These are phyloP conservation scores for Chrysoporthe cubensis DNA, from an alignment of 2,329 filamentous ascomycete genomes.

Conservation along the genomic window DNA sequence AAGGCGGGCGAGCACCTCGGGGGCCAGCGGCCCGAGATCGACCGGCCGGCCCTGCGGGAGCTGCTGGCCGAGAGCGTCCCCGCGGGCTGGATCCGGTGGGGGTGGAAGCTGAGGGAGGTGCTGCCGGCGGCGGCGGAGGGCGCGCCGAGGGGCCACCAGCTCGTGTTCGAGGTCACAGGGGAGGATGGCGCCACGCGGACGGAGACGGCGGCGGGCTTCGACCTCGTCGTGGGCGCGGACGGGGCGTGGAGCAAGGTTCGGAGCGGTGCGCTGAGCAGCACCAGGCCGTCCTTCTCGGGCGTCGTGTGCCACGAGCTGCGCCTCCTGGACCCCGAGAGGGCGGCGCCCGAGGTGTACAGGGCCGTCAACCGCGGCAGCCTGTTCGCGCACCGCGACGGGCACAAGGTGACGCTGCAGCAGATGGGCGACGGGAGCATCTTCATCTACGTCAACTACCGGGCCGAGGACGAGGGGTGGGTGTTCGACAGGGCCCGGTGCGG, in stretches of 20 bases:
- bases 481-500: slow-evolving; percentile 42
- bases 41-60: slow-evolving; percentile 49
- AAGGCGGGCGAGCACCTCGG: slow-evolving; percentile 20
- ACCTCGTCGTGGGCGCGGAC: slow-evolving; percentile 42
- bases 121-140: slow-evolving; percentile 35
- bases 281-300: slow-evolving; percentile 50
- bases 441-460: slow-evolving; percentile 43
- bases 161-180: slow-evolving; percentile 40
- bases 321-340: slow-evolving; percentile 45
- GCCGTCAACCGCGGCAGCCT: slow-evolving; percentile 52
- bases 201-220: slow-evolving; percentile 42
- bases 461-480: slow-evolving; percentile 44
- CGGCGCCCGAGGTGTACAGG: slow-evolving; percentile 47
- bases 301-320: slow-evolving; percentile 48
- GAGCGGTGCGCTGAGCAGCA: slow-evolving; percentile 37
- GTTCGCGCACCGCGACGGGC: slow-evolving; percentile 49
- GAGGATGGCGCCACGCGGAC: slow-evolving; percentile 32
- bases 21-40: slow-evolving; percentile 55
- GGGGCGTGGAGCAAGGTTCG: slow-evolving; percentile 44
- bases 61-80: slow-evolving; percentile 52
- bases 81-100: slow-evolving; percentile 50
- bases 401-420: slow-evolving; percentile 48
- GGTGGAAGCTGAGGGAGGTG: slow-evolving; percentile 46
- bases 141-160: slow-evolving; percentile 32
- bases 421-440: slow-evolving; percentile 54